Conservation (phyloP, 306 rosid genomes). For the Quercus engelmannii region DNA sequence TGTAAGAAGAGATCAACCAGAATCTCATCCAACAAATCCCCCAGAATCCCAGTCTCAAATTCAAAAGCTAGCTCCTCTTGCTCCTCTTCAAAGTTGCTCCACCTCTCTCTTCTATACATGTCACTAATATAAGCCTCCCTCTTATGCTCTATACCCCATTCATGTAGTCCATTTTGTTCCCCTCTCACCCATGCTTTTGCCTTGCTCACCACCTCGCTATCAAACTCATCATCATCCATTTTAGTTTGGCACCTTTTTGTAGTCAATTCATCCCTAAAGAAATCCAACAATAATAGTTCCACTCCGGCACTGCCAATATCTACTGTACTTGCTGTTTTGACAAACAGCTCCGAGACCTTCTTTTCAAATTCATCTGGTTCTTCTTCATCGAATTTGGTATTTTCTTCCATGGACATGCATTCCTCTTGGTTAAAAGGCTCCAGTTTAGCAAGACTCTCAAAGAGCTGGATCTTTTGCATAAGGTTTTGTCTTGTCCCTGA, state of each 20-base stretch:
- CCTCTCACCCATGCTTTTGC: constrained; percentile 48
- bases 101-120: constrained; percentile 41
- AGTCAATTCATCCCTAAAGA: constrained; percentile 44
- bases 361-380: constrained; percentile 27
- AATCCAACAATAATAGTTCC: constrained; percentile 45
- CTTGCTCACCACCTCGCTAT: constrained; percentile 31
- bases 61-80: constrained; percentile 46
- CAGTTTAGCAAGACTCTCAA: constrained; percentile 41
- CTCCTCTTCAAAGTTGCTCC: constrained; percentile 53
- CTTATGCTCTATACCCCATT: constrained; percentile 27
- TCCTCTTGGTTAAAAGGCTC: constrained; percentile 25
- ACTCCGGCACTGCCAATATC: constrained; percentile 7
- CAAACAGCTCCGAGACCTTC: constrained; percentile 42
- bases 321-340: constrained; percentile 28
- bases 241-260: constrained; percentile 14
- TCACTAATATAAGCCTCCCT: constrained; percentile 49
- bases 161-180: constrained; percentile 17
- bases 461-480: constrained; percentile 29
- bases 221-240: constrained; percentile 19
- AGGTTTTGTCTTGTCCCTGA: constrained; percentile 55
- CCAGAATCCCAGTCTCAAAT: constrained; percentile 44
- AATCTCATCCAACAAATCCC: constrained; percentile 44
- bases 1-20: constrained; percentile 20
- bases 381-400: constrained; percentile 21
- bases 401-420: constrained; percentile 26